Base-by-base conservation (phyloP, 2,329 filamentous ascomycete species). In the Colletotrichum liaoningense region DNA sequence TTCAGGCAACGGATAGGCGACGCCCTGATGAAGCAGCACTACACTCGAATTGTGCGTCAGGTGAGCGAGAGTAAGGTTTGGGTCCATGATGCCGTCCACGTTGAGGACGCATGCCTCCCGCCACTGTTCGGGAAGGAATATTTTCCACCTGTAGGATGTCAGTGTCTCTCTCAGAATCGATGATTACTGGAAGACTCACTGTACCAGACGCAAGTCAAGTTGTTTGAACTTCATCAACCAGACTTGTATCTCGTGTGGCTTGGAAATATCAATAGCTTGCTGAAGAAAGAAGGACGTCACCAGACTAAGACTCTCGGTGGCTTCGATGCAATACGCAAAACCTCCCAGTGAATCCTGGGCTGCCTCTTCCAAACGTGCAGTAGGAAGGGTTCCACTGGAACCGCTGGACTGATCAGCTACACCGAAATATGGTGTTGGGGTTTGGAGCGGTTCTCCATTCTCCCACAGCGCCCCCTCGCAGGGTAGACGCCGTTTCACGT, bases 181-280 rank as follows among this genome's bases (percentile, higher is more conserved):
- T 26, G 16, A 16, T 12, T n/a, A 8, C 6, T 24, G 26, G 19
- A 16, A 35, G 16, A 75, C 81, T 72, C 78, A 83, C 83, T 84
- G 83, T 2, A 86, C 81, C 1, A 86, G 77, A 1, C 83, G 79
- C 0, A 85, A 70, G 71, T 86, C 85, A 7, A 86, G 76, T 59
- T 86, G 83, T 66, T 86, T 85, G 70, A 86, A 86, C n/a, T 83
- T 79, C 71, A 81, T 84, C 5, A 86, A 74, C 85, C 85, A 86
- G 28, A 78, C 77, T 22, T 82, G 79, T 16, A 86, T 78, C 54
- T 84, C 80, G 7, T 82, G 79, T 2, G 79, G 77, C 56, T 82
- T 78, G 12, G 78, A 78, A 6, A 84, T 75, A 54, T 86, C 80
- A 14, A 86, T 78, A 9, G 78, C 77, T 49, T 86, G 82, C 63